These are phyloP conservation scores for Aspergillus avenaceus DNA, from an alignment of 495 filamentous ascomycete species.

Conservation along the genomic window DNA sequence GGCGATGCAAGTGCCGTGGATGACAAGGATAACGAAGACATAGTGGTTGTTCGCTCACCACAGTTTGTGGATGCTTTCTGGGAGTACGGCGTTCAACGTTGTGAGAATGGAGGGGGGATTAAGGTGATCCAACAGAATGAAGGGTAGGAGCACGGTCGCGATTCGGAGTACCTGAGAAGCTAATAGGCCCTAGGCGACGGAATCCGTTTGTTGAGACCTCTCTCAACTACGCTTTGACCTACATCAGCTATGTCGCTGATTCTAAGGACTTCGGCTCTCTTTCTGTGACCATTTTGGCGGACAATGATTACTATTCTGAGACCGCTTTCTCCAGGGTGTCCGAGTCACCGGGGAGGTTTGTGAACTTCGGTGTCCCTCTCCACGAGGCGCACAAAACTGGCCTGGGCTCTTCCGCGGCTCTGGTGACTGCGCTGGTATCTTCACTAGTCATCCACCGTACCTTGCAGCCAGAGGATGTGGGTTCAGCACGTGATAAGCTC, in stretches of 20 bases:
- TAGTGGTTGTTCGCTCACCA: conserved; percentile 78
- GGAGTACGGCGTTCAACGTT: conserved; percentile 72
- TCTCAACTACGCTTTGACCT: conserved; percentile 81
- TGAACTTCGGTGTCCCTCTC: conserved; percentile 72
- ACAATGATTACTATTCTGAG: conserved; percentile 95
- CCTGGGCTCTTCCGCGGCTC: conserved; percentile 88
- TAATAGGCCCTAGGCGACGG: conserved; percentile 25
- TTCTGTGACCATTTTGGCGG: conserved; percentile 82
- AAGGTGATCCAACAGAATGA: conserved; percentile 68
- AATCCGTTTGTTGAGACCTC: conserved; percentile 93
- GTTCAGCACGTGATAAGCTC: conserved; percentile 50
- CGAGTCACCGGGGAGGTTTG: conserved; percentile 48
- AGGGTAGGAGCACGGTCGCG: conserved; percentile 53
- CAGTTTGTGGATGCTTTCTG: conserved; percentile 85
- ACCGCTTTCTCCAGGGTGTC: conserved; percentile 37
- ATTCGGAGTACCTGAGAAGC: neutral
- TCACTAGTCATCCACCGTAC: conserved; percentile 74
- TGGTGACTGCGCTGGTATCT: conserved; percentile 87
- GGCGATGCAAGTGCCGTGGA: conserved; percentile 11
- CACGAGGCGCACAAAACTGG: conserved; percentile 88
- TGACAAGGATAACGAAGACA: conserved; percentile 39
- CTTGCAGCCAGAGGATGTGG: conserved; percentile 58
- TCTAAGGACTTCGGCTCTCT: conserved; percentile 59
- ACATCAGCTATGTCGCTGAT: conserved; percentile 55
- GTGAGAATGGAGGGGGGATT: conserved; percentile 67